A percentile compares a stretch with the other conserved stretches of the same genome.
Conservation (phyloP, 768 basidiomycete species). For the Suillus variegatus region DNA sequence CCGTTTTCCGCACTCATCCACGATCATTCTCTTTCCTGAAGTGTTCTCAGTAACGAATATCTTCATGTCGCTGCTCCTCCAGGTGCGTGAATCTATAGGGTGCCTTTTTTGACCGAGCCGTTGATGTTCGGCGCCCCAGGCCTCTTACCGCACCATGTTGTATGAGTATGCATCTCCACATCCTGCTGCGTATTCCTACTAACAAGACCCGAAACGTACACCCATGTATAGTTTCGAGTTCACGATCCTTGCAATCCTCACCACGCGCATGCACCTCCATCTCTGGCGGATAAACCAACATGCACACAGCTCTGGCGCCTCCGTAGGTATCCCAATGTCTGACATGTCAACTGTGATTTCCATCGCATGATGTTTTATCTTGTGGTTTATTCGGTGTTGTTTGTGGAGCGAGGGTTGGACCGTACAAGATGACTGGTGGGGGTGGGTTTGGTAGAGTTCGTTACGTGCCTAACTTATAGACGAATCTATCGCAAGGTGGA, state of each 20-base stretch:
- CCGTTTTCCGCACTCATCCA: background rate
- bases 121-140: background rate
- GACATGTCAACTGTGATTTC: background rate
- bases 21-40: background rate
- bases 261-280: background rate
- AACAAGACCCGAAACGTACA: background rate
- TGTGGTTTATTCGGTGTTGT: background rate
- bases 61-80: background rate
- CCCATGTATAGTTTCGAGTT: background rate
- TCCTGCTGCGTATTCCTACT: background rate
- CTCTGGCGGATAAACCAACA: background rate
- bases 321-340: background rate
- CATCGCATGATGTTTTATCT: background rate
- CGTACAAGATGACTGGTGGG: too few species aligned
- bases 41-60: background rate
- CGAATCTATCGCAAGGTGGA: too few species aligned
- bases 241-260: background rate
- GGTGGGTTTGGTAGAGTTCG: too few species aligned
- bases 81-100: background rate
- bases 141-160: background rate
- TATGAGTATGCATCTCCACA: background rate
- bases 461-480: too few species aligned
- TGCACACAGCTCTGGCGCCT: background rate
- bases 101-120: background rate
- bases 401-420: too few species aligned